Percentiles rank a stretch among this genome's conserved stretches.
phyloP scores from a whole-genome alignment of 2,329 filamentous ascomycete species.

The Microascus cirrosus region DNA sequence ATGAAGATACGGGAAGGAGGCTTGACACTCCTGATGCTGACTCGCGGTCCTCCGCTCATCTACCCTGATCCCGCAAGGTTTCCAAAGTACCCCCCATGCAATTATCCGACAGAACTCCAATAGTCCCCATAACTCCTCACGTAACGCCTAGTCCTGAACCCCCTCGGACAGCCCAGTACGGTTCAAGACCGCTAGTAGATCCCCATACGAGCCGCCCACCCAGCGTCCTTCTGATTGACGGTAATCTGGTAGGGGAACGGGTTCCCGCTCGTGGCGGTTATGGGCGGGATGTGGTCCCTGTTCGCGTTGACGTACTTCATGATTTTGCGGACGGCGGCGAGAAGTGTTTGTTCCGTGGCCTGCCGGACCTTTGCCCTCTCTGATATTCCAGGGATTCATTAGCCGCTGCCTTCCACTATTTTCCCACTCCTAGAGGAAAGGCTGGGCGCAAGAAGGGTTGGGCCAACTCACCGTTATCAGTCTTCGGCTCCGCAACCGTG shows the following conservation, averaged over 20 bases:
- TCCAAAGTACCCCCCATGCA: neutral
- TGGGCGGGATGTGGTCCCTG: slow-evolving; percentile 94
- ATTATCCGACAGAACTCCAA: too few species aligned
- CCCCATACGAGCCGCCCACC: slow-evolving; percentile 71
- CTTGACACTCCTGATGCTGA: neutral
- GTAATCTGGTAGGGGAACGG: slow-evolving; percentile 92
- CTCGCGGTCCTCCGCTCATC: neutral
- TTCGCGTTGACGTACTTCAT: slow-evolving; percentile 77
- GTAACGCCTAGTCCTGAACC: neutral
- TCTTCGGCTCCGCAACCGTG: slow-evolving; percentile 80
- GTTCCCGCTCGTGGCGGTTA: slow-evolving; percentile 86
- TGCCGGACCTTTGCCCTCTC: slow-evolving; percentile 81
- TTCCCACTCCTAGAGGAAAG: too few species aligned
- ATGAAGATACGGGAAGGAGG: neutral
- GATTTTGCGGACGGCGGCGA: slow-evolving; percentile 82
- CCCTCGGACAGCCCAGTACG: neutral
- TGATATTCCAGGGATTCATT: slow-evolving; percentile 18
- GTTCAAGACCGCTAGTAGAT: slow-evolving; percentile 43
- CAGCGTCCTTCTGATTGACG: slow-evolving; percentile 70
- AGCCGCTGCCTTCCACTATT: neutral
- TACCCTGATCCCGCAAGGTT: neutral
- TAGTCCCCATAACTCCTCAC: neutral
- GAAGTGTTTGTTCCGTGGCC: slow-evolving; percentile 82
- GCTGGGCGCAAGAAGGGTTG: neutral
- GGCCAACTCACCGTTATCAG: slow-evolving; percentile 62